Evolutionary conservation across 805 yeast species (phyloP).

Genomic region (Saccharomycopsis sp.): DNA sequence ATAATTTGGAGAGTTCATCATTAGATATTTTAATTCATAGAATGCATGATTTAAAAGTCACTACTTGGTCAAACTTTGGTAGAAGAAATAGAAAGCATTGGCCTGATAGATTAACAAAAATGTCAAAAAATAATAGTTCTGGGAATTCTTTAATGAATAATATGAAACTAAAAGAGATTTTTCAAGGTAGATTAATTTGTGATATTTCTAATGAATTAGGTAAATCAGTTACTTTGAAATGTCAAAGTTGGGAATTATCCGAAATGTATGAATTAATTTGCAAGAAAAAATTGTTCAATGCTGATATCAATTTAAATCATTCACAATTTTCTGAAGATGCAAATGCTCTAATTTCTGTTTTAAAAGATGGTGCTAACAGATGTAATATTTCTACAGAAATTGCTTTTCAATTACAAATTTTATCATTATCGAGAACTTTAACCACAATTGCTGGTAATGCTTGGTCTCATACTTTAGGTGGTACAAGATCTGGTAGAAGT

Average conservation of each 20-base stretch:
- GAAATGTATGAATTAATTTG: slow-evolving; percentile 87
- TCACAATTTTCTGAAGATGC: slow-evolving; percentile 60
- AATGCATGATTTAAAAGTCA: slow-evolving; percentile 61
- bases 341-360: slow-evolving; percentile 51
- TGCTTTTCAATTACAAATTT: slow-evolving; percentile 72
- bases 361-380: slow-evolving; percentile 56
- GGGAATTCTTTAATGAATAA: slow-evolving; percentile 39
- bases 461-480: slow-evolving; percentile 90
- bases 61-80: slow-evolving; percentile 75
- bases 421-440: slow-evolving; percentile 82
- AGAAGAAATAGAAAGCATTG: slow-evolving; percentile 66
- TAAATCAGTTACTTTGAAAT: slow-evolving; percentile 78
- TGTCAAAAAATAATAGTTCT: neutral
- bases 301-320: slow-evolving; percentile 66
- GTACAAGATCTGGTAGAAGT: slow-evolving; percentile 93
- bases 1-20: slow-evolving; percentile 67
- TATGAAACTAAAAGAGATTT: slow-evolving; percentile 53
- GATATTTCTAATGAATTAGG: slow-evolving; percentile 95
- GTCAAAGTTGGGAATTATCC: slow-evolving; percentile 87
- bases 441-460: slow-evolving; percentile 95
- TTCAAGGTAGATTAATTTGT: slow-evolving; percentile 80
- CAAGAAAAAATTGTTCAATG: slow-evolving; percentile 44
- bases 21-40: slow-evolving; percentile 75
- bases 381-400: slow-evolving; percentile 66
- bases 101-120: slow-evolving; percentile 62